These are phyloP conservation scores for Pseudogymnoascus sp. DNA, from an alignment of 2,329 filamentous ascomycete species.

Conservation along the genomic window DNA sequence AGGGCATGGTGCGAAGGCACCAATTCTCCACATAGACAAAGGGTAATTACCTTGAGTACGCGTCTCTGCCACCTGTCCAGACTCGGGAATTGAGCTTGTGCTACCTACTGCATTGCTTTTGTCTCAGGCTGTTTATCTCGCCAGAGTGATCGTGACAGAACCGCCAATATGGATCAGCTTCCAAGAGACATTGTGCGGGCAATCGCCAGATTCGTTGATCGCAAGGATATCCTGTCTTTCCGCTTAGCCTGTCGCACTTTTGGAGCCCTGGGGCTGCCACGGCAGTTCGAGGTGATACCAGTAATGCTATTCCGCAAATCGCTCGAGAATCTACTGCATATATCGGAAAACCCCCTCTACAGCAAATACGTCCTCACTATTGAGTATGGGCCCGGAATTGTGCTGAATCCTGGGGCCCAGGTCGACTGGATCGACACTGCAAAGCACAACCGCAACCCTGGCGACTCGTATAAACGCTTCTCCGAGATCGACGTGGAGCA, in stretches of 20 bases:
- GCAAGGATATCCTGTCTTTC: background rate
- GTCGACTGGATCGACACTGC: background rate
- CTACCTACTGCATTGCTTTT: background rate
- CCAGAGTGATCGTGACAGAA: background rate
- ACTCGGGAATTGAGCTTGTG: background rate
- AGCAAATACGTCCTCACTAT: background rate
- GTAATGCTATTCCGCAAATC: background rate
- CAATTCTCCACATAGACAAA: background rate
- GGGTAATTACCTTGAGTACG: background rate
- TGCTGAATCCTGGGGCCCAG: background rate
- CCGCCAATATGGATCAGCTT: background rate
- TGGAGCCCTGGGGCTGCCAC: background rate
- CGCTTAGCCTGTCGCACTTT: background rate
- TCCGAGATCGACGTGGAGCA: background rate
- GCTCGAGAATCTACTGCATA: background rate
- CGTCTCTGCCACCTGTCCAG: background rate
- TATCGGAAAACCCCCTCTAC: background rate
- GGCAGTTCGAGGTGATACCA: background rate
- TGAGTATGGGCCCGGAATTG: background rate
- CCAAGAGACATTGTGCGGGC: background rate
- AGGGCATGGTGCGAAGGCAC: background rate
- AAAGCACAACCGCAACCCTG: too few relatives aligned
- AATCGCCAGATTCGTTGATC: background rate
- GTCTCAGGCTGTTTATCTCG: background rate
- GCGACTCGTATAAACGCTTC: background rate